Conservation (phyloP, 1,284 basidiomycete species). For the Violaceomyces palustris region DNA sequence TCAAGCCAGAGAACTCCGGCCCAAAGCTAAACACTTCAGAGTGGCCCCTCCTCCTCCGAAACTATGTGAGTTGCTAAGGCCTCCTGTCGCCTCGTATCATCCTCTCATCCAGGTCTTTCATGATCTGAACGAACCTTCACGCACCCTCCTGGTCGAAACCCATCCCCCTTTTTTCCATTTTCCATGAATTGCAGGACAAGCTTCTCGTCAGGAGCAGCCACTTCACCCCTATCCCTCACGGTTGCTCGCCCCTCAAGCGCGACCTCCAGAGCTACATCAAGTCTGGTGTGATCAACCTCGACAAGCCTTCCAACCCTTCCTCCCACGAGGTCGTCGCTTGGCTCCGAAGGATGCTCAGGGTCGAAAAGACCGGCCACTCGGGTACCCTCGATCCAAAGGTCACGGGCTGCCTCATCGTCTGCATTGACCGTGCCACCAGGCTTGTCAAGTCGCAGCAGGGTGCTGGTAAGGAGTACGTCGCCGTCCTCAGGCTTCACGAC, state of each 20-base stretch:
- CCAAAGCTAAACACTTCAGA: slow-evolving; percentile 72
- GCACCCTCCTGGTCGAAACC: too few relatives aligned
- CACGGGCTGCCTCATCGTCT: slow-evolving; percentile 96
- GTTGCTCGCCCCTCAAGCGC: slow-evolving; percentile 82
- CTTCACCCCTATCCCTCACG: slow-evolving; percentile 96
- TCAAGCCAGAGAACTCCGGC: slow-evolving; percentile 54
- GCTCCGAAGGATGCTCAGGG: slow-evolving; percentile 89
- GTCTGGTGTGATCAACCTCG: slow-evolving; percentile 97
- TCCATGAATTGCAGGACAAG: slow-evolving; percentile 22
- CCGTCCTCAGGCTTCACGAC: slow-evolving; percentile 86
- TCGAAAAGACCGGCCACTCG: slow-evolving; percentile 97
- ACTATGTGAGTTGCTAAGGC: slow-evolving; percentile 88
- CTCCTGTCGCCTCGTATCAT: too few relatives aligned
- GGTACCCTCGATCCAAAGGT: slow-evolving; percentile 98
- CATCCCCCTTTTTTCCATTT: neutral
- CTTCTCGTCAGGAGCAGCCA: slow-evolving; percentile 87
- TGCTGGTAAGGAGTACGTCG: slow-evolving; percentile 98
- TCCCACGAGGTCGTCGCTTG: slow-evolving; percentile 99
- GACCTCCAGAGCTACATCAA: slow-evolving; percentile 87
- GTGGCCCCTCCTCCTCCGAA: slow-evolving; percentile 97
- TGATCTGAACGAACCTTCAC: too few relatives aligned
- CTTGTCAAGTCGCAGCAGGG: slow-evolving; percentile 99
- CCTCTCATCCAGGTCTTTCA: too few relatives aligned
- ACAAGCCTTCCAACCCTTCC: slow-evolving; percentile 99
- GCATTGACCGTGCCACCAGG: slow-evolving; percentile 98